These are phyloP conservation scores for Filobasidium uniguttulatum DNA, from an alignment of 1,284 basidiomycete genomes.

Conservation along the genomic window DNA sequence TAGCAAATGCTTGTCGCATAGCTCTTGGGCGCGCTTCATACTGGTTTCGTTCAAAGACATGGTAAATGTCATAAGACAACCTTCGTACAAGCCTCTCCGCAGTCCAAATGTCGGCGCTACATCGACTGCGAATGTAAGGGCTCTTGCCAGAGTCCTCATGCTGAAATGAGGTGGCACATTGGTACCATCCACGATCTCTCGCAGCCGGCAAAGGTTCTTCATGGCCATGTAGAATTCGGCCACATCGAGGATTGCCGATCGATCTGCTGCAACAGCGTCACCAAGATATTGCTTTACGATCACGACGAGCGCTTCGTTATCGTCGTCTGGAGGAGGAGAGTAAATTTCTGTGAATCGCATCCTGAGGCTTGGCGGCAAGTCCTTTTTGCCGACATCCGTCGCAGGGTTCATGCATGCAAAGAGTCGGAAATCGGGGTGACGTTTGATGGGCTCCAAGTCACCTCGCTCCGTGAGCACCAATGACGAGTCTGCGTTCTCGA, in stretches of 20 bases:
- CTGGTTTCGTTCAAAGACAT: conserved; percentile 80
- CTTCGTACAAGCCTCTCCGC: conserved; percentile 84
- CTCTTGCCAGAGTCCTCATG: conserved; percentile 87
- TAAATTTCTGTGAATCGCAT: conserved; percentile 92
- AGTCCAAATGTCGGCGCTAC: conserved; percentile 64
- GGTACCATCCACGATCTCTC: conserved; percentile 85
- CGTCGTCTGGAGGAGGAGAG: conserved; percentile 81
- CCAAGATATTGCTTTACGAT: conserved; percentile 90
- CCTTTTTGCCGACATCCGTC: conserved; percentile 96
- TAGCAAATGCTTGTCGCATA: conserved; percentile 71
- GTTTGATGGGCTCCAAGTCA: conserved; percentile 72
- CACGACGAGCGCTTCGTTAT: conserved; percentile 74
- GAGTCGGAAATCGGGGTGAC: conserved; percentile 88
- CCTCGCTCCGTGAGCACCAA: conserved; percentile 91
- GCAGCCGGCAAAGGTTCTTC: conserved; percentile 60
- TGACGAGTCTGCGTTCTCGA: conserved; percentile 73
- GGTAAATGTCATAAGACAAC: conserved; percentile 92
- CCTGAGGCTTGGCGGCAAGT: conserved; percentile 79
- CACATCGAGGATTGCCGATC: conserved; percentile 73
- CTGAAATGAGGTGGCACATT: conserved; percentile 95
- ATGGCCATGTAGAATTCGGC: conserved; percentile 81
- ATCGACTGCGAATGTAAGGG: conserved; percentile 79
- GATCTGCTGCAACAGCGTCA: conserved; percentile 66
- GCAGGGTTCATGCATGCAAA: conserved; percentile 99
- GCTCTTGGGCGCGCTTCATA: conserved; percentile 49